These are phyloP conservation scores for Aspergillus texensis DNA, from an alignment of 2,329 filamentous ascomycete genomes.

Conservation along the genomic window DNA sequence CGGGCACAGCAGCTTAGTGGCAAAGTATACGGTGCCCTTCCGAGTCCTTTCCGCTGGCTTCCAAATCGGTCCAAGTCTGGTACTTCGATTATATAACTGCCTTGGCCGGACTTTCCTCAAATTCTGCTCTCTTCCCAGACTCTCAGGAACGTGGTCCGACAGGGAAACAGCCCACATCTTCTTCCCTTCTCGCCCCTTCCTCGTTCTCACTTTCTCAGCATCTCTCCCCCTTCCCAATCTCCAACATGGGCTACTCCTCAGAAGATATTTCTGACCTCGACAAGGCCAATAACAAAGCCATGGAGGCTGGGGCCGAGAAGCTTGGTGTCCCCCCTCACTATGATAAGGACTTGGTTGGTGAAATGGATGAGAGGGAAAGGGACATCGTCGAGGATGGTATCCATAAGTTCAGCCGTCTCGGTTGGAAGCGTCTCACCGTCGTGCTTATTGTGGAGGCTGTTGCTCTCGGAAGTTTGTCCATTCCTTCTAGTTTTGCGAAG, in stretches of 20 bases:
- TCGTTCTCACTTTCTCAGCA: neutral
- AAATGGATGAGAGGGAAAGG: slow-evolving; percentile 25
- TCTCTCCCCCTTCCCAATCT: neutral
- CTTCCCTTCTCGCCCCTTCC: neutral
- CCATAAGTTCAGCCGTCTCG: slow-evolving; percentile 27
- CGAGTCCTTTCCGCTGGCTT: neutral
- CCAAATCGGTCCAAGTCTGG: slow-evolving; percentile 4
- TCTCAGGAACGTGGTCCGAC: slow-evolving; percentile 2
- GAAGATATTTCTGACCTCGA: slow-evolving; percentile 19
- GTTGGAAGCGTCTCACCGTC: slow-evolving; percentile 56
- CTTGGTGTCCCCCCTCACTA: slow-evolving; percentile 16
- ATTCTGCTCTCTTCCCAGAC: neutral
- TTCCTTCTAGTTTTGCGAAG: slow-evolving; percentile 49
- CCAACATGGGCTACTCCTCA: neutral
- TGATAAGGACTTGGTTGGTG: slow-evolving; percentile 23
- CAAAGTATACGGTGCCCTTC: slow-evolving; percentile 2
- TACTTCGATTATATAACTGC: slow-evolving; percentile 2
- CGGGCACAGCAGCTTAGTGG: slow-evolving; percentile 4
- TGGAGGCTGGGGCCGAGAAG: slow-evolving; percentile 11
- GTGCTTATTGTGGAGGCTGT: slow-evolving; percentile 56
- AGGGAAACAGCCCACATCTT: neutral
- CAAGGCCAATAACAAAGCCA: slow-evolving; percentile 12
- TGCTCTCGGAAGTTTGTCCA: slow-evolving; percentile 50
- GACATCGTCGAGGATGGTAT: slow-evolving; percentile 25
- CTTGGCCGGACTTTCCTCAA: neutral